Conservation (phyloP, 805 yeast species). For the Candida mattraensis region DNA sequence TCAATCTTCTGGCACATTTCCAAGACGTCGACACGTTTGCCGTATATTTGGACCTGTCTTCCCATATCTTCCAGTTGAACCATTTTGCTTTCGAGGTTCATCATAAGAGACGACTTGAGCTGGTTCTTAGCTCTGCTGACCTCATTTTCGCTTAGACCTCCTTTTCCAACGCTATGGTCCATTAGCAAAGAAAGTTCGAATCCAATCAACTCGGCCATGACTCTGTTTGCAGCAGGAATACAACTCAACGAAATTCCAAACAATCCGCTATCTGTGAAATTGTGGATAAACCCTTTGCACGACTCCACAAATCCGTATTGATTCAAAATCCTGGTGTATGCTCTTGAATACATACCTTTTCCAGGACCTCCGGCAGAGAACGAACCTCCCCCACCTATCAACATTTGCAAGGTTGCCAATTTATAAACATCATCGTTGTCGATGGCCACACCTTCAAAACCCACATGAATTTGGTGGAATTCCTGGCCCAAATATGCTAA, state of each 20-base stretch:
- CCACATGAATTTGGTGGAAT: slow-evolving; percentile 81
- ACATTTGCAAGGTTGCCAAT: slow-evolving; percentile 82
- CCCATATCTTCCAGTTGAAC: slow-evolving; percentile 96
- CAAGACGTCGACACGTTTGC: slow-evolving; percentile 65
- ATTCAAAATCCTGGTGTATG: slow-evolving; percentile 88
- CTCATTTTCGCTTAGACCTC: slow-evolving; percentile 68
- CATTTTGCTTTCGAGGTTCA: slow-evolving; percentile 90
- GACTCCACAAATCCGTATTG: slow-evolving; percentile 89
- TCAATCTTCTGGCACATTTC: slow-evolving; percentile 85
- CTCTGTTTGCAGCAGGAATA: slow-evolving; percentile 81
- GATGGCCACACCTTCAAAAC: slow-evolving; percentile 84
- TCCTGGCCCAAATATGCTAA: slow-evolving; percentile 69
- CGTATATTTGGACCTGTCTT: slow-evolving; percentile 86
- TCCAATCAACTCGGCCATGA: slow-evolving; percentile 76
- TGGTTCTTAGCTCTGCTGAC: slow-evolving; percentile 91
- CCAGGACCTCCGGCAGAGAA: slow-evolving; percentile 99
- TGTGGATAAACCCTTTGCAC: slow-evolving; percentile 84
- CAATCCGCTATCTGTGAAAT: slow-evolving; percentile 86
- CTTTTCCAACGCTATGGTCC: slow-evolving; percentile 48
- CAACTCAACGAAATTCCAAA: slow-evolving; percentile 88
- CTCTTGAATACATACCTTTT: slow-evolving; percentile 95
- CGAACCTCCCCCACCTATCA: slow-evolving; percentile 96
- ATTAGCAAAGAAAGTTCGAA: slow-evolving; percentile 52
- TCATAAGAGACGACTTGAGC: slow-evolving; percentile 78
- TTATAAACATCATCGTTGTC: slow-evolving; percentile 87